Conservation (phyloP, 129 eudicot genomes). For the Mikania micrantha region DNA sequence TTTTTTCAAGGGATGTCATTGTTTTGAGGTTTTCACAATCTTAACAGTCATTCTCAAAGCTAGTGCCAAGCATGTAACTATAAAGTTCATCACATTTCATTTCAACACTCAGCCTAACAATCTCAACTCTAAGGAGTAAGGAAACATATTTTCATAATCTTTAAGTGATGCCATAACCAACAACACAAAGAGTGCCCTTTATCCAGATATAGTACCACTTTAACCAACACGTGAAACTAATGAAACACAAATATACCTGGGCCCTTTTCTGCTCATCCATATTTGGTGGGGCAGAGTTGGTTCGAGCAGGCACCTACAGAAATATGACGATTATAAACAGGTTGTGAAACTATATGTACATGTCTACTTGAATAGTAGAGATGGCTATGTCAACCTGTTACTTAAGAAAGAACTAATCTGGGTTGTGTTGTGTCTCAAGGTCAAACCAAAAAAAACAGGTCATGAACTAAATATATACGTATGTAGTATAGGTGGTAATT, state of each 20-base stretch:
- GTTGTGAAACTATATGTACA: background rate
- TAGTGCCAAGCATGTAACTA: background rate
- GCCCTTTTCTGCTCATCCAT: slow-evolving; percentile 72
- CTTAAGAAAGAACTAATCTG: background rate
- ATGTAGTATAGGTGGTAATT: no score
- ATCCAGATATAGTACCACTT: background rate
- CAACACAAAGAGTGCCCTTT: background rate
- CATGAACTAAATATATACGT: no score
- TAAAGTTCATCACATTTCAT: background rate
- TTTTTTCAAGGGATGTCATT: background rate
- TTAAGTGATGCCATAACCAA: background rate
- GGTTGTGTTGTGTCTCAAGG: background rate
- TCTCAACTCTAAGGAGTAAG: background rate
- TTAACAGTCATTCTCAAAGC: background rate
- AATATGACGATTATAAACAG: background rate
- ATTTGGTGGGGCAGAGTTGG: slow-evolving; percentile 87
- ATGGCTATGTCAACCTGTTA: background rate
- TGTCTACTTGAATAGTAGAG: background rate
- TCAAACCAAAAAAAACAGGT: no score
- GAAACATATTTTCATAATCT: background rate
- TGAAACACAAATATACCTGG: slow-evolving; percentile 43
- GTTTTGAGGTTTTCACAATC: background rate
- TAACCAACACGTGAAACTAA: background rate
- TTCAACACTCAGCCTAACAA: background rate
- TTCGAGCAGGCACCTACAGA: slow-evolving; percentile 74